phyloP scores from a whole-genome alignment of 768 basidiomycete species.

The Mrakia blollopis region DNA sequence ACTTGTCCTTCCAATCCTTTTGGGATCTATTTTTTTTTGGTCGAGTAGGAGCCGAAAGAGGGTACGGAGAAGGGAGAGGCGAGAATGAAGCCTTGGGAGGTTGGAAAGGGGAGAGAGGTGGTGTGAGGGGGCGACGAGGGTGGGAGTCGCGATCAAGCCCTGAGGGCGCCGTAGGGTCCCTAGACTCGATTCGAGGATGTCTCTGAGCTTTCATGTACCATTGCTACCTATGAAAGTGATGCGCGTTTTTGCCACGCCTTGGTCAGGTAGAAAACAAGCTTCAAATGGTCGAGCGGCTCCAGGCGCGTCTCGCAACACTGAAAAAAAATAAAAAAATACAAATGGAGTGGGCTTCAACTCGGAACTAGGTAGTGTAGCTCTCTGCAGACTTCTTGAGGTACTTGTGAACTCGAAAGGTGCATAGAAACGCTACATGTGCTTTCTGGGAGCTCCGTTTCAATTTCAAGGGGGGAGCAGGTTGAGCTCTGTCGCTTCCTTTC shows the following conservation, averaged over 20 bases:
- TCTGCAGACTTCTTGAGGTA: too few species aligned
- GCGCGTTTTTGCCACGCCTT: background rate
- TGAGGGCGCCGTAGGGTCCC: background rate
- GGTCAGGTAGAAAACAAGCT: background rate
- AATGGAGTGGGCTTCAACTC: too few species aligned
- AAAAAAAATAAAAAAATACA: too few species aligned
- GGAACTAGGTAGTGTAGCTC: too few species aligned
- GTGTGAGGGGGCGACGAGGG: background rate
- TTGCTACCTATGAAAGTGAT: background rate
- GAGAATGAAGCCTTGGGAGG: slow-evolving; percentile 9
- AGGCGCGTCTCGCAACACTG: background rate
- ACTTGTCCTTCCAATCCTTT: background rate
- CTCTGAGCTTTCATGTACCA: background rate
- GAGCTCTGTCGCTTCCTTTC: background rate
- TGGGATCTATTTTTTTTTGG: background rate
- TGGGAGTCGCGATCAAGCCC: background rate
- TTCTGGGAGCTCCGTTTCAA: background rate
- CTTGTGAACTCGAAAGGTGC: background rate
- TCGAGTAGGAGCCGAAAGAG: background rate
- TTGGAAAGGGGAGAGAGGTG: background rate
- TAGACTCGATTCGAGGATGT: background rate
- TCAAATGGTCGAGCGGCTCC: background rate
- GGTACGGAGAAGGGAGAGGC: background rate
- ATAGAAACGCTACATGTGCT: background rate
- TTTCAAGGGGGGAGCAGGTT: background rate